These are phyloP conservation scores for Daedalea quercina DNA, from an alignment of 768 basidiomycete genomes.

Conservation along the genomic window DNA sequence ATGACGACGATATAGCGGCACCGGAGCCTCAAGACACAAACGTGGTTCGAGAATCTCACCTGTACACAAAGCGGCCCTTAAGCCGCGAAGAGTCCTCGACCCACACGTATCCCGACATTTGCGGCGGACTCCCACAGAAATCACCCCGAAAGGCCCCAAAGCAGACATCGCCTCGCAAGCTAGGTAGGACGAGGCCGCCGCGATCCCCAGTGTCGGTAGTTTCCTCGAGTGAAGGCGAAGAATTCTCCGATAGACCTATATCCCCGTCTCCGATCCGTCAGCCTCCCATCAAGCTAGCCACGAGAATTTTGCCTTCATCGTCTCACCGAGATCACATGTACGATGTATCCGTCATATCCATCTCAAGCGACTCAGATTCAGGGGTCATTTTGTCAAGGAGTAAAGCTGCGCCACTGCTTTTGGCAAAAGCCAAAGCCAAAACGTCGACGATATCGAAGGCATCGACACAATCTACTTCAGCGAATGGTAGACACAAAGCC, in stretches of 20 bases:
- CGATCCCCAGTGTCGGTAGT: neutral
- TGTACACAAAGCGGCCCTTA: too few relatives aligned
- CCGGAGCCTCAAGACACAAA: too few relatives aligned
- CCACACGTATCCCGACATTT: too few relatives aligned
- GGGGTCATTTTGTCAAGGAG: neutral
- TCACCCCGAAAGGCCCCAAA: slow-evolving; percentile 6
- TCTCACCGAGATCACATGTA: slow-evolving; percentile 1
- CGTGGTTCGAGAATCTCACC: too few relatives aligned
- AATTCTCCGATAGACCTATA: slow-evolving; percentile 11
- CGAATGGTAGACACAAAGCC: neutral
- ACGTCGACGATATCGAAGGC: neutral
- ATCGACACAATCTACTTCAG: neutral
- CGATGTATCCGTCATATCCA: slow-evolving; percentile 25
- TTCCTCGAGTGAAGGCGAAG: neutral
- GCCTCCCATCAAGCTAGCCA: neutral
- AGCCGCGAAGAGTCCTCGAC: too few relatives aligned
- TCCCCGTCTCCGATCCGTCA: slow-evolving; percentile 19
- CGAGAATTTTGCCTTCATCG: neutral
- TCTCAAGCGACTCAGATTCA: slow-evolving; percentile 34
- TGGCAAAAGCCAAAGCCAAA: slow-evolving; percentile 18
- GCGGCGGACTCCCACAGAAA: neutral
- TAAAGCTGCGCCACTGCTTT: slow-evolving; percentile 17
- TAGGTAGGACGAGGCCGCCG: slow-evolving; percentile 7
- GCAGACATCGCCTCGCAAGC: slow-evolving; percentile 27
- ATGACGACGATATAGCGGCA: neutral